phyloP scores from a whole-genome alignment of 768 basidiomycete genomes.

The Termitomyces sp. region DNA sequence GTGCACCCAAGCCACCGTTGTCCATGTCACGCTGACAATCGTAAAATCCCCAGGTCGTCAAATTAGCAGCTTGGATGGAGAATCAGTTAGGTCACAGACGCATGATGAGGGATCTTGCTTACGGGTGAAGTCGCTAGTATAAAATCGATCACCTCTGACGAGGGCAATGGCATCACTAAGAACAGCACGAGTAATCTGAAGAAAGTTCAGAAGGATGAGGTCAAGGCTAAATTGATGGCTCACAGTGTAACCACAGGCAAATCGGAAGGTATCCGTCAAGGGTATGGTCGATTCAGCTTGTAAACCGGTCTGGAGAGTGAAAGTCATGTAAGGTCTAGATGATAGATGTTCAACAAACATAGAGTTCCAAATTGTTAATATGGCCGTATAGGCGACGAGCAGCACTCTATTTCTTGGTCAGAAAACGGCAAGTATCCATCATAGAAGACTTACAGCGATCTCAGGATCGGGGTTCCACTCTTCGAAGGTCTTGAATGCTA shows the following conservation, averaged over 20 bases:
- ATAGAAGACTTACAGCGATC: conserved; percentile 31
- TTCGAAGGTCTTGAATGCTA: conserved; percentile 43
- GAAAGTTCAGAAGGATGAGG: not conserved
- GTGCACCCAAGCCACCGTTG: conserved; percentile 24
- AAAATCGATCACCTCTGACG: conserved; percentile 51
- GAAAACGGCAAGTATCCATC: not conserved
- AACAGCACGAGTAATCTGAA: conserved; percentile 42
- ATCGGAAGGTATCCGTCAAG: conserved; percentile 22
- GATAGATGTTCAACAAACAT: conserved; percentile 17
- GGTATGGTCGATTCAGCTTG: conserved; percentile 33
- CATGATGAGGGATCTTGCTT: conserved; percentile 10
- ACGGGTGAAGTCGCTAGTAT: conserved; percentile 51
- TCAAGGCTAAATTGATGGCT: not conserved
- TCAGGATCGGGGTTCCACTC: conserved; percentile 52
- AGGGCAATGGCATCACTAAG: conserved; percentile 53
- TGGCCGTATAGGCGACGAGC: conserved; percentile 30
- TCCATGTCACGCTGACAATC: conserved; percentile 40
- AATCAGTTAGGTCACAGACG: not conserved
- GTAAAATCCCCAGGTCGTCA: conserved; percentile 51
- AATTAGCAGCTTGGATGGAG: conserved; percentile 28
- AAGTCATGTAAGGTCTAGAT: not conserved
- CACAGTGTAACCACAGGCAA: conserved; percentile 28
- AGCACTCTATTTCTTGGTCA: conserved; percentile 8
- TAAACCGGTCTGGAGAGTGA: conserved; percentile 19
- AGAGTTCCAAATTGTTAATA: conserved; percentile 31